phyloP scores from a whole-genome alignment of 768 basidiomycete species.

The Russula olivacea region DNA sequence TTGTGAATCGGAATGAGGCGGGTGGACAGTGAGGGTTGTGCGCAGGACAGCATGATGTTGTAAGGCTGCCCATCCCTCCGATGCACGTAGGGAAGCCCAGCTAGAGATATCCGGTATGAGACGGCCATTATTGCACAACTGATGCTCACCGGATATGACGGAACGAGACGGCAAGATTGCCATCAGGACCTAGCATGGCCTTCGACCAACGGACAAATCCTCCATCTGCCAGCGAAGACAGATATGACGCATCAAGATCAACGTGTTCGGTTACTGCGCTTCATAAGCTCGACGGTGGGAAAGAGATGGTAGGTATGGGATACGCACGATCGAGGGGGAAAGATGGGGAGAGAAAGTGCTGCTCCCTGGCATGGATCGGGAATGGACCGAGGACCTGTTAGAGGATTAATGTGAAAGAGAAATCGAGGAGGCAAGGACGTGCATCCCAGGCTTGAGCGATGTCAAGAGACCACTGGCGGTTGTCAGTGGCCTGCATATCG shows the following conservation, averaged over 20 bases:
- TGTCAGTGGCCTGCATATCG: not conserved
- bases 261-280: conserved; percentile 45
- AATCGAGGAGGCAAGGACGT: conserved; percentile 35
- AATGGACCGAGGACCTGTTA: conserved; percentile 73
- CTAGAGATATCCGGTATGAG: conserved; percentile 33
- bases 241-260: conserved; percentile 46
- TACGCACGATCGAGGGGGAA: conserved; percentile 60
- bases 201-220: conserved; percentile 57
- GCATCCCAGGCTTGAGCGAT: conserved; percentile 54
- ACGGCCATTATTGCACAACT: not conserved
- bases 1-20: conserved; percentile 31
- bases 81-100: conserved; percentile 65
- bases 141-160: conserved; percentile 49
- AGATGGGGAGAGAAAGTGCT: conserved; percentile 73
- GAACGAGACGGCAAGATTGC: conserved; percentile 55
- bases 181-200: conserved; percentile 37
- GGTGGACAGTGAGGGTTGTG: conserved; percentile 53
- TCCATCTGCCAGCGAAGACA: conserved; percentile 63
- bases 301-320: conserved; percentile 5
- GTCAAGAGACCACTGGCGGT: not conserved
- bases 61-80: conserved; percentile 82
- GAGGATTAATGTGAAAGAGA: not conserved
- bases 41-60: conserved; percentile 75
- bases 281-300: not conserved
- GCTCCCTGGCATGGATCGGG: conserved; percentile 78